A percentile compares a stretch with the other conserved stretches of the same genome.
Evolutionary conservation across 23 red algal genomes (phyloP).

Genomic region (Gracilaria domingensis): DNA sequence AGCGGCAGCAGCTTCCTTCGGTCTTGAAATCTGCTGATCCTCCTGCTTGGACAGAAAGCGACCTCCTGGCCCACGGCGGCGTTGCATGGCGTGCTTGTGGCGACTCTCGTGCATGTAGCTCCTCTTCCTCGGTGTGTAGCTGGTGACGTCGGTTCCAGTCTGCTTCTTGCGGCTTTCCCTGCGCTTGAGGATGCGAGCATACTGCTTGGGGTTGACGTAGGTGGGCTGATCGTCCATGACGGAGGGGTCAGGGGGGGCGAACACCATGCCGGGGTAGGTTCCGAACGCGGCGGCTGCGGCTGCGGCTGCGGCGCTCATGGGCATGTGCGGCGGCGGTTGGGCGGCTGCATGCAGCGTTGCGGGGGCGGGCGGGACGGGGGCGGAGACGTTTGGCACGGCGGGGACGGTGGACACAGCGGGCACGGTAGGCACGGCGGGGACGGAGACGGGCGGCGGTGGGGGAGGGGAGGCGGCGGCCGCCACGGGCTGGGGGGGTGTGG

Average conservation of each 20-base stretch:
- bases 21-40: conserved; percentile 46
- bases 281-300: conserved; percentile 58
- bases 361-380: conserved; percentile 21
- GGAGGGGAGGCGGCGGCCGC: neutral
- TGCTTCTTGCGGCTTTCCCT: conserved; percentile 77
- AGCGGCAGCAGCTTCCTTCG: conserved; percentile 51
- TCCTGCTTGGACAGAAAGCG: conserved; percentile 84
- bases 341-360: neutral
- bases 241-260: conserved; percentile 50
- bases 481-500: neutral
- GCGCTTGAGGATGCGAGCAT: conserved; percentile 80
- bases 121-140: conserved; percentile 72
- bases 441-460: conserved; percentile 21
- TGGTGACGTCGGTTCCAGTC: conserved; percentile 82
- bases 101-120: conserved; percentile 88
- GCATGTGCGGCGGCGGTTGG: conserved; percentile 7
- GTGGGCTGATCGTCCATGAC: conserved; percentile 73
- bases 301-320: conserved; percentile 25
- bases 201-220: conserved; percentile 91
- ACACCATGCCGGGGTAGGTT: conserved; percentile 46
- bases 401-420: conserved; percentile 26
- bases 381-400: neutral
- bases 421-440: neutral
- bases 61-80: conserved; percentile 77
- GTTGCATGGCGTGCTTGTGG: conserved; percentile 86